These are phyloP conservation scores for Coriaria nepalensis DNA, from an alignment of 306 rosid species.

Conservation along the genomic window DNA sequence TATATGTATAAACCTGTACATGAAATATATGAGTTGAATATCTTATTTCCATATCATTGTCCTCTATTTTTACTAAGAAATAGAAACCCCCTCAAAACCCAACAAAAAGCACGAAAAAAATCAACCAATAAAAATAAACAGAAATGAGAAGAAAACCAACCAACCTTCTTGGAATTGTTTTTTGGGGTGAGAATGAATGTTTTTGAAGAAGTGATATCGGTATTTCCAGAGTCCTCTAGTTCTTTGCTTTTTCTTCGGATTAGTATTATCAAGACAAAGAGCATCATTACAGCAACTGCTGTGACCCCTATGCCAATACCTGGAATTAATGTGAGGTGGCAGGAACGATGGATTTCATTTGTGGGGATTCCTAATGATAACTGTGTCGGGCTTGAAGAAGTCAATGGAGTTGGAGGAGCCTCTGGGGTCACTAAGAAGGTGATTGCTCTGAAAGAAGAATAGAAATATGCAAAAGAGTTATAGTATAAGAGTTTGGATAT, in stretches of 20 bases:
- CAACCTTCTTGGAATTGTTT: slow-evolving; percentile 84
- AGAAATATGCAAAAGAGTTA: slow-evolving; percentile 5
- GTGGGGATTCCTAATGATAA: slow-evolving; percentile 31
- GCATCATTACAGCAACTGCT: slow-evolving; percentile 49
- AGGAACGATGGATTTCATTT: slow-evolving; percentile 40
- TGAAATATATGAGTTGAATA: too few relatives aligned
- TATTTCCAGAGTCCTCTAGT: slow-evolving; percentile 42
- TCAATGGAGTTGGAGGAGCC: slow-evolving; percentile 60
- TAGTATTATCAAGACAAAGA: slow-evolving; percentile 63
- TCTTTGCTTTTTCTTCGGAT: slow-evolving; percentile 70
- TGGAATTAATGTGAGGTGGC: slow-evolving; percentile 61
- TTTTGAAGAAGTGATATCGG: slow-evolving; percentile 37
- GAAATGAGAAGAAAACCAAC: slow-evolving; percentile 4
- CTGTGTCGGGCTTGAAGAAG: slow-evolving; percentile 63
- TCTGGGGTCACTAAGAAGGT: slow-evolving; percentile 35
- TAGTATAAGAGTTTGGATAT: not conserved
- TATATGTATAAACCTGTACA: too few relatives aligned
- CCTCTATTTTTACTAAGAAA: too few relatives aligned
- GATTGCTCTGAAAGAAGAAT: slow-evolving; percentile 49
- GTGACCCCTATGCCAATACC: slow-evolving; percentile 71
- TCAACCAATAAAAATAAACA: slow-evolving; percentile 3
- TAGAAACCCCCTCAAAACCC: not conserved
- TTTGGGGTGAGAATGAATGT: slow-evolving; percentile 33
- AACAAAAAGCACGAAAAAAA: slow-evolving; percentile 9
- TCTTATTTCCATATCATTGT: too few relatives aligned